phyloP scores from a whole-genome alignment of 805 yeast genomes.

The Spathaspora sp. region DNA sequence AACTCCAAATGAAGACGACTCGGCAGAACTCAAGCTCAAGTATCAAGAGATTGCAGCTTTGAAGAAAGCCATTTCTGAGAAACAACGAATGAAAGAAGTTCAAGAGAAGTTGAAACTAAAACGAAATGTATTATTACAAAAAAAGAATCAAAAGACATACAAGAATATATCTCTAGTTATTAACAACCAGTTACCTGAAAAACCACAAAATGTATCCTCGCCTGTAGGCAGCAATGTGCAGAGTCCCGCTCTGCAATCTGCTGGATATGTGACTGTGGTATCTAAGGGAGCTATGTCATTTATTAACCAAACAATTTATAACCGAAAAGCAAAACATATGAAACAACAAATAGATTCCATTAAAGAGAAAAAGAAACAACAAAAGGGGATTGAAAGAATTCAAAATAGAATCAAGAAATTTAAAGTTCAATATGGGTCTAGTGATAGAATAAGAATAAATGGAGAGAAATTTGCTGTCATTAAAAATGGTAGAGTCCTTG shows the following conservation, averaged over 20 bases:
- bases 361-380: constrained; percentile 9
- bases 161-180: constrained; percentile 30
- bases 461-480: constrained; percentile 43
- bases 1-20: background rate
- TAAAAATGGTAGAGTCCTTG: constrained; percentile 36
- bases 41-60: constrained; percentile 28
- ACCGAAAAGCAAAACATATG: constrained; percentile 13
- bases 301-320: constrained; percentile 30
- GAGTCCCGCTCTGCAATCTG: constrained; percentile 1
- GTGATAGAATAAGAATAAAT: constrained; percentile 43
- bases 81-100: constrained; percentile 9
- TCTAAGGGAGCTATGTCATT: constrained; percentile 36
- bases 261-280: constrained; percentile 21
- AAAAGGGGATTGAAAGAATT: constrained; percentile 14
- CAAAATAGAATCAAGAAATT: constrained; percentile 22
- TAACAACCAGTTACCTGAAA: constrained; percentile 10
- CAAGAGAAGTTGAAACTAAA: background rate
- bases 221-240: too few relatives aligned
- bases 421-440: constrained; percentile 34
- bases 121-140: background rate
- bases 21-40: constrained; percentile 11
- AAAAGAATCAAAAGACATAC: background rate
- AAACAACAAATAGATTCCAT: constrained; percentile 1
- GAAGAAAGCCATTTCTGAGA: constrained; percentile 22
- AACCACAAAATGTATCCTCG: background rate